Base-by-base conservation (phyloP, 2,329 filamentous ascomycete species). In the Colletotrichum destructivum region DNA sequence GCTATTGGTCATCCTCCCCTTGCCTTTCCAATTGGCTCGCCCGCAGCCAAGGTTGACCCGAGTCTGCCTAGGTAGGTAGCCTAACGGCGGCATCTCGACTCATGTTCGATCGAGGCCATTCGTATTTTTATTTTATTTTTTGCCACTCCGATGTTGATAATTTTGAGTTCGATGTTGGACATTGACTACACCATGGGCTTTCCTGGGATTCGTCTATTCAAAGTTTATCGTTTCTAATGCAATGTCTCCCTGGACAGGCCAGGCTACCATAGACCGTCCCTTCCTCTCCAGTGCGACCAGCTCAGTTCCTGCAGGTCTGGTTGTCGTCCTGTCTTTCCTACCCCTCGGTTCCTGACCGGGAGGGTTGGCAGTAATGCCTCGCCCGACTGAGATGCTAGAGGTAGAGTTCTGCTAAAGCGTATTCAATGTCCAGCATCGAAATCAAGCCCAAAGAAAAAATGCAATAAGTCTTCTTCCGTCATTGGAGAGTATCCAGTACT, bases 241-340 rank as follows among this genome's bases (percentile, higher is more conserved):
- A 44, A 2, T n/a, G 26, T 59, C 44, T 42, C 21, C 40, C 23
- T 38, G 40, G 23, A 40, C 23, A 26, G 56, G 21, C 2, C 56
- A 23, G 2, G n/a, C 15, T 16, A 42, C 6, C 57, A 16, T 31
- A 5, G 31, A 6, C 13, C 42, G 13, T 16, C 40, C 26, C 60
- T 44, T 31, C 31, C 40, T n/a, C 38, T 55, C 52, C 21, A 42
- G 40, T 9, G 69, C 57, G 42, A 21, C 65, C 69, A 69, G 59
- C 69, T 71, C 69, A 59, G 59, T 57, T 54, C 69, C 69, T 63
- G 69, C 69, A 71, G 69, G 64, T 56, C 26, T 56, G 38, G 40
- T 54, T 55, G 51, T 42, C 38, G n/a, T 69, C 31, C 49, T 47
- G 62, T 70, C 46, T 47, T 15, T 62, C 42, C 44, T 31, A 52